Base-by-base conservation (phyloP, 225 moss, liverwort and hornwort genomes). In the Pseudisothecium myosuroides region DNA sequence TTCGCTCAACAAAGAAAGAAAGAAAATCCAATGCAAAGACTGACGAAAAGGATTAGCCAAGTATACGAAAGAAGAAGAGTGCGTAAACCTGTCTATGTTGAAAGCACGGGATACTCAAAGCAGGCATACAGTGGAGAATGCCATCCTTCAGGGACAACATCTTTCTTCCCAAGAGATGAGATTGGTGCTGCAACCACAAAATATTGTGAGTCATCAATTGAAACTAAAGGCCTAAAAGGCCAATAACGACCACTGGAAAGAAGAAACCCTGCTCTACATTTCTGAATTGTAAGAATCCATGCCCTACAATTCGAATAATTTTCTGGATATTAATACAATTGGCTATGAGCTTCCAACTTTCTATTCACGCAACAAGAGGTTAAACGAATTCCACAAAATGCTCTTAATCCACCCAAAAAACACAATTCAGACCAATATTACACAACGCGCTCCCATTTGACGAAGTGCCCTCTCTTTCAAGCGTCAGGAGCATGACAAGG, bases 71-170 rank as follows among this genome's bases (percentile, higher is more conserved):
- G 45, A n/a, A 83, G 55, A 5, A 64, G 67, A 23, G 24, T 55
- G 84, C 80, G 34, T 17, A 12, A n/a, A 91, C 93, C 91, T 92
- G 90, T 76, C 90, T 90, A 87, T 90, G 82, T 66, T 84, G 89
- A 76, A 93, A 82, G 88, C 89, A 81, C 22, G 94, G 89, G 67
- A 88, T 83, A 77, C 49, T 89, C 76, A 89, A 74, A 52, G 84
- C 89, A 18, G 90, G 93, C 71, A 94, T 86, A 37, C 87, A 90
- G 34, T 90, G 91, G 26, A 91, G 65, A 88, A 93, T 82, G 47
- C 94, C 93, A 73, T 90, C 91, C 89, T 89, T 91, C 23, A 94
- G 81, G 4, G 86, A 88, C 78, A 94, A 81, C 93, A 94, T 91
- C 66, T 66, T 66, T 86, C 43, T 86, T 69, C 83, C n/a, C 75